Evolutionary conservation across 2,329 filamentous ascomycete species (phyloP), one percentile per base, ranked within the genome.

Genomic region (Fusarium zealandicum): DNA sequence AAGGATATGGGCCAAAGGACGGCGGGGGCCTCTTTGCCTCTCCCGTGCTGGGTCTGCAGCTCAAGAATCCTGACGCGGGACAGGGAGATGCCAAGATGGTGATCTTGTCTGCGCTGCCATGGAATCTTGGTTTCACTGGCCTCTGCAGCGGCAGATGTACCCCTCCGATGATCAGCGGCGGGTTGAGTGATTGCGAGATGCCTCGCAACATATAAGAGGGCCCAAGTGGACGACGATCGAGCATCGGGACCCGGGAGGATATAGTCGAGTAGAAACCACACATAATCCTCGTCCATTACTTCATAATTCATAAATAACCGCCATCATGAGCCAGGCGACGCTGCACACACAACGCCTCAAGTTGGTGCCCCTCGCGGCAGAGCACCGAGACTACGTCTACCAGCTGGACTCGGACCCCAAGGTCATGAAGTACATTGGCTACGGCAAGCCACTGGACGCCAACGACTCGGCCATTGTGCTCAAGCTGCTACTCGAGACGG

Each of bases 361-460:
- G 32, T 28, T 65, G 18, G 33, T 47, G 20, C 62, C 62, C 17
- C 62, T 65, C 10, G 41, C 46, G n/a, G 38, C 43, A 18, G 51
- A 61, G 22, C 62, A 65, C 14, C 46, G 50, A 14, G 59, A 65
- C 31, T 58, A 51, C 22, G 22, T 65, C 25, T 65, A 61, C 36
- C 49, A 63, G 32, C 56, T 65, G 8, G 62, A 65, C 42, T 53
- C 62, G 4, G 39, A 61, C 20, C 50, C 62, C 2, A 41, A 61
- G 27, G 62, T 65, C 14, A 65, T 65, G 62, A 60, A 55, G 28
- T 61, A 65, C 28, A 65, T 65, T 13, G 62, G 62, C 10, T 65
- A 61, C 32, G 62, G 62, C 22, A 63, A 65, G 47, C 62, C 62
- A 31, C 51, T 65, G 30, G 51, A 44, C 1, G 52, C 50, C 3